Evolutionary conservation across 1,284 basidiomycete species (phyloP), one percentile per base, ranked within the genome.

Genomic region (Rugosomyces carneus): DNA sequence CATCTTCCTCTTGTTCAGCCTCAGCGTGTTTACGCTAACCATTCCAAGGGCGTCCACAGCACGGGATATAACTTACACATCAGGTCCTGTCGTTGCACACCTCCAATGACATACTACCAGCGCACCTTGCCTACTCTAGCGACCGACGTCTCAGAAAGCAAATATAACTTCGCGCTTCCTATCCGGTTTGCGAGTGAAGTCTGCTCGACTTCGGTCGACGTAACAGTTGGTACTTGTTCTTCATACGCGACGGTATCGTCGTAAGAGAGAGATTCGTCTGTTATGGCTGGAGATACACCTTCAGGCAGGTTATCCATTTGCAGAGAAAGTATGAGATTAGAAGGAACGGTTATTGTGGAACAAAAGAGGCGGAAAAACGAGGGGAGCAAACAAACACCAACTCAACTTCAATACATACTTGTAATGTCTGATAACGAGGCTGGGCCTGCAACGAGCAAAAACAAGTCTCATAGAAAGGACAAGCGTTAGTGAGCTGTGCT

Each of bases 381-480:
- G n/a, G n/a, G n/a, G n/a, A n/a, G n/a, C 29, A 31, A 36, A 45
- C 37, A 37, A 19, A 37, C 35, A 4, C 15, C 20, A 26, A 26
- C 38, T 44, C 27, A 37, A 19, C 35, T 29, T 37, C 20, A 16
- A 38, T 40, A 36, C 44, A 23, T 29, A 31, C 34, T 44, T 37
- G 43, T 49, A 40, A 84, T 82, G 80, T 69, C 75, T 23, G 70
- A 70, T 37, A 69, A 71, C 26, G 69, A 70, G 44, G 37, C 43
- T 40, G 64, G 69, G 39, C 65, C 65, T 4, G 61, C 63, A 10
- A 73, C 80, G 36, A 89, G 76, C 67, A 93, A 93, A 66, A 92
- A 92, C 70, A 93, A 92, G 70, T 72, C 79, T 39, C 84, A 91
- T 64, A 76, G 92, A 54, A 94, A 94, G 65, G 91, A 94, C 10